These are phyloP conservation scores for Cenchrus fungigraminus DNA, from an alignment of 176 grass and related monocot genomes.

Conservation along the genomic window DNA sequence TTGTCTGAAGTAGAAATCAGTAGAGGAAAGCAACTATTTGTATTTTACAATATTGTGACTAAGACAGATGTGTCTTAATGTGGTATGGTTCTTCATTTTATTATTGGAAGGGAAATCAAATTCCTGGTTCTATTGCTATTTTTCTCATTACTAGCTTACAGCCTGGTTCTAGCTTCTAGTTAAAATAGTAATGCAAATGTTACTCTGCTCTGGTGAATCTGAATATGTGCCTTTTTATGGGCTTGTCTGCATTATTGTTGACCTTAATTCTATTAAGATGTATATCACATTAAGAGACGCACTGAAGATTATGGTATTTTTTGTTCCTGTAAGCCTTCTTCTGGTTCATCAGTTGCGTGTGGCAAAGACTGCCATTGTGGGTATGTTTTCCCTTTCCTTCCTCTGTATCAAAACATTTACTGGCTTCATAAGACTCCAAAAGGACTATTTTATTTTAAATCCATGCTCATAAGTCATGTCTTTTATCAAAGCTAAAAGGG, in stretches of 20 bases:
- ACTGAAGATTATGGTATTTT: constrained; percentile 94
- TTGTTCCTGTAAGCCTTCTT: constrained; percentile 74
- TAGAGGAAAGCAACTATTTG: neutral
- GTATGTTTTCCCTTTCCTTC: constrained; percentile 46
- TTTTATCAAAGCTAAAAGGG: neutral
- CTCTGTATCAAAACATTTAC: constrained; percentile 7
- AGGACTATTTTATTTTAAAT: neutral
- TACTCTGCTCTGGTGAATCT: neutral
- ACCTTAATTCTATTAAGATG: constrained; percentile 67
- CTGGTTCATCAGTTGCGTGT: constrained; percentile 59
- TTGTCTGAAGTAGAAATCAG: neutral
- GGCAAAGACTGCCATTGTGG: constrained; percentile 86
- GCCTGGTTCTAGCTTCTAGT: neutral
- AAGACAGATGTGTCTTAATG: constrained; percentile 10
- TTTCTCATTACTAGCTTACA: neutral
- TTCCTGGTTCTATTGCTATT: neutral
- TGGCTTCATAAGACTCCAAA: neutral
- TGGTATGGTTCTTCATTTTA: neutral
- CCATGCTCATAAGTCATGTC: neutral
- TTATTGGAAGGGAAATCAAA: neutral
- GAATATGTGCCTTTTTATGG: constrained; percentile 4
- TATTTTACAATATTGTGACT: constrained; percentile 21
- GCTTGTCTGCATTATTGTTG: constrained; percentile 10
- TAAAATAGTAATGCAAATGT: neutral
- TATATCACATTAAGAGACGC: constrained; percentile 73